Evolutionary conservation across 2,329 filamentous ascomycete genomes (phyloP).

Genomic region (Phyllosticta paracitricarpa): DNA sequence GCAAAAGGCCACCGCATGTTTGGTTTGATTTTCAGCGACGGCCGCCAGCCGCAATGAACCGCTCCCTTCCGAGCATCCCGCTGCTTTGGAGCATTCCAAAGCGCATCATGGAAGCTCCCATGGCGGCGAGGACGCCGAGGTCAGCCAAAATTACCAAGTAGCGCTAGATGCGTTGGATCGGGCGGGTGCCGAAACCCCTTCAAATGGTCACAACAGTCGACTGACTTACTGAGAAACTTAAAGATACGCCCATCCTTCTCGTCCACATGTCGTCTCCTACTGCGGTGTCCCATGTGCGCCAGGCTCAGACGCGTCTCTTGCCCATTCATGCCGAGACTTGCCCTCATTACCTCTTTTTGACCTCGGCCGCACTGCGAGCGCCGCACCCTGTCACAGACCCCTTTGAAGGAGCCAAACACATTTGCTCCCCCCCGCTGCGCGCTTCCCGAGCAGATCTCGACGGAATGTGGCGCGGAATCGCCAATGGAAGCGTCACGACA

Average conservation of each 20-base stretch:
- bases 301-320: slow-evolving; percentile 24
- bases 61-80: too few species aligned
- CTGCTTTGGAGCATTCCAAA: too few species aligned
- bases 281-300: slow-evolving; percentile 23
- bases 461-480: slow-evolving; percentile 23
- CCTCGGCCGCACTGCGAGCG: slow-evolving; percentile 22
- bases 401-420: slow-evolving; percentile 26
- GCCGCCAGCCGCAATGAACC: too few species aligned
- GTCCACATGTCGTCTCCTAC: slow-evolving; percentile 41
- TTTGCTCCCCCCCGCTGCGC: slow-evolving; percentile 25
- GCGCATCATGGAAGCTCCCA: too few species aligned
- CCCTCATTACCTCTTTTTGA: slow-evolving; percentile 27
- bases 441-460: slow-evolving; percentile 24
- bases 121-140: too few species aligned
- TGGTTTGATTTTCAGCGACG: too few species aligned
- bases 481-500: slow-evolving; percentile 27
- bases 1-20: too few species aligned
- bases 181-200: too few species aligned
- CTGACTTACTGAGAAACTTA: not conserved
- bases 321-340: slow-evolving; percentile 30
- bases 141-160: too few species aligned
- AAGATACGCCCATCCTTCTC: slow-evolving; percentile 41
- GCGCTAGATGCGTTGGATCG: too few species aligned
- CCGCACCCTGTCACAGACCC: slow-evolving; percentile 19
- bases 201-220: too few species aligned